Evolutionary conservation across 1,139 yeast genomes (phyloP).

Genomic region (Saccharomyces hybrid): DNA sequence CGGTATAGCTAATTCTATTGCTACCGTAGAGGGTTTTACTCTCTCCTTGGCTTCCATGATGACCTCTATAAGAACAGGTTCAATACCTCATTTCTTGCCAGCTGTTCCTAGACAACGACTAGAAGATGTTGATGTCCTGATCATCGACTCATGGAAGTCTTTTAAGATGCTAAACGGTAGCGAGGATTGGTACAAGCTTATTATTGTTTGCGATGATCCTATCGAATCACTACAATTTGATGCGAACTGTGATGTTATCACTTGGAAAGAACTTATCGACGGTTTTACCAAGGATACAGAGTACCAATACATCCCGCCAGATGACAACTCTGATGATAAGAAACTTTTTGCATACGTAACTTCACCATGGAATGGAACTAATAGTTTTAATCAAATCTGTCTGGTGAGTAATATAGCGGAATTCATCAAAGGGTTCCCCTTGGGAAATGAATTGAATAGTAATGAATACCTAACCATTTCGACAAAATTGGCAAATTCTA

Average conservation of each 20-base stretch:
- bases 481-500: conserved; percentile 13
- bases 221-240: conserved; percentile 3
- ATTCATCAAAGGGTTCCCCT: conserved; percentile 51
- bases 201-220: conserved; percentile 29
- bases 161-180: conserved; percentile 20
- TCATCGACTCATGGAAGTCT: conserved; percentile 27
- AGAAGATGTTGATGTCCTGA: conserved; percentile 28
- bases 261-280: conserved; percentile 28
- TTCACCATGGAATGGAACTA: conserved; percentile 18
- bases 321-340: conserved; percentile 32
- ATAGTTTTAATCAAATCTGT: conserved; percentile 49
- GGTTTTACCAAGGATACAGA: conserved; percentile 11
- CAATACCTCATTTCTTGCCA: conserved; percentile 27
- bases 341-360: conserved; percentile 22
- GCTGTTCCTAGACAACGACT: conserved; percentile 28
- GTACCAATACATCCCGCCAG: conserved; percentile 32
- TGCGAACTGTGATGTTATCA: conserved; percentile 10
- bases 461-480: conserved; percentile 41
- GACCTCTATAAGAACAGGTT: conserved; percentile 16
- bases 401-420: conserved; percentile 59
- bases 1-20: conserved; percentile 28
- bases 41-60: conserved; percentile 30
- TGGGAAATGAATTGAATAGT: conserved; percentile 34
- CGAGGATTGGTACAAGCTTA: conserved; percentile 28
- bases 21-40: conserved; percentile 28